Evolutionary conservation across 192 early-diverging fungal genomes (phyloP).

Genomic region (Mycoemilia scoparia): DNA sequence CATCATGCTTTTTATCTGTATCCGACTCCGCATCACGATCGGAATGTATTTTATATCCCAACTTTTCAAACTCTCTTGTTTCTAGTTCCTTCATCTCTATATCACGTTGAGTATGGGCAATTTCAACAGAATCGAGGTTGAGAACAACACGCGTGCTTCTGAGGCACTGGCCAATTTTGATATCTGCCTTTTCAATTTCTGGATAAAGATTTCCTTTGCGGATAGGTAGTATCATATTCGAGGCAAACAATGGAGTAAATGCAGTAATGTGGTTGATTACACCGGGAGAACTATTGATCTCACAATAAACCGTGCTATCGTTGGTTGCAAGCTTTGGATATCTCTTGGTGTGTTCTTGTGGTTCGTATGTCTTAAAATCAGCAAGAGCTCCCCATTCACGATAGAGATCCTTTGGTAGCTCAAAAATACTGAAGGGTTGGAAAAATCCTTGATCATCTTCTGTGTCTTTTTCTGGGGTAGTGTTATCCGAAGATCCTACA

Average conservation of each 20-base stretch:
- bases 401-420: too few relatives aligned
- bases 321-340: too few relatives aligned
- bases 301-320: too few relatives aligned
- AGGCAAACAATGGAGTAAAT: constrained; percentile 23
- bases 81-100: constrained; percentile 30
- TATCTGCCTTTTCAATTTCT: constrained; percentile 20
- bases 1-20: background rate
- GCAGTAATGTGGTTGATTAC: constrained; percentile 15
- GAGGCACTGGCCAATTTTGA: constrained; percentile 28
- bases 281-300: constrained; percentile 18
- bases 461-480: too few relatives aligned
- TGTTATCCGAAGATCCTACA: too few relatives aligned
- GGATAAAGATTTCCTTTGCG: constrained; percentile 30
- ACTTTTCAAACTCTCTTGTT: constrained; percentile 13
- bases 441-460: too few relatives aligned
- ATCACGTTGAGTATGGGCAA: constrained; percentile 27
- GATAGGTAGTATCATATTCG: constrained; percentile 33
- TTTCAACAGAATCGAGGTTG: constrained; percentile 23
- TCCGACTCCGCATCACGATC: too few relatives aligned
- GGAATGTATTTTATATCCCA: constrained; percentile 18
- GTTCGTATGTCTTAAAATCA: too few relatives aligned
- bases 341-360: too few relatives aligned
- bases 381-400: too few relatives aligned
- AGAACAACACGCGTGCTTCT: constrained; percentile 27
- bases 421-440: too few relatives aligned